Base-by-base conservation (phyloP, 208 protist genomes). In the Crithidia bombi region DNA sequence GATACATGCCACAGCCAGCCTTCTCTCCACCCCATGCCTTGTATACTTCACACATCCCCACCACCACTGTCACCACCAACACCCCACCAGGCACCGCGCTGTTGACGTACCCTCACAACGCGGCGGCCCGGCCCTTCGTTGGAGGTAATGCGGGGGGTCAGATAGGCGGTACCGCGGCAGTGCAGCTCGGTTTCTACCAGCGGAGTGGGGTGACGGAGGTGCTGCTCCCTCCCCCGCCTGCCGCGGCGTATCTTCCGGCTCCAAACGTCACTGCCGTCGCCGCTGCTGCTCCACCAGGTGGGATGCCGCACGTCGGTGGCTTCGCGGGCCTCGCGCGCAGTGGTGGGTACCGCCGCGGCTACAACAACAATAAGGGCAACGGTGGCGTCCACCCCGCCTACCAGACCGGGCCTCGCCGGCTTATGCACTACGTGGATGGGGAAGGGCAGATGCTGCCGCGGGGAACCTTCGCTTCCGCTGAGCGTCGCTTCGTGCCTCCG, bases 151-250 rank as follows among this genome's bases (percentile, higher is more conserved):
- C n/a, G n/a, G n/a, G n/a, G n/a, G n/a, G n/a, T n/a, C n/a, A n/a
- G n/a, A n/a, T n/a, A n/a, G n/a, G n/a, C n/a, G n/a, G n/a, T n/a
- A n/a, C n/a, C n/a, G n/a, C n/a, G n/a, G n/a, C n/a, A n/a, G n/a
- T n/a, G n/a, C n/a, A n/a, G n/a, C n/a, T n/a, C n/a, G n/a, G n/a
- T n/a, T 3, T 28, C 46, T 51, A 51, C 46, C 46, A 14, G 17
- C 14, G 46, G 5, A 15, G 14, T 30, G 4, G 5, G 3, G 46
- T 51, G 4, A 14, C 38, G 3, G 61, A 56, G 21, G 47, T 56
- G 47, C 17, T 66, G 46, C 61, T 47, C 5, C 61, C 61, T 46
- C 61, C 61, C n/a, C 61, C 44, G 32, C 58, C 61, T 25, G 61
- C 61, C 3, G 47, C 61, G 3, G 61, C 33, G 7, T 66, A 66